Evolutionary conservation across 208 protist species (phyloP).

Genomic region (Acanthamoeba royreba): DNA sequence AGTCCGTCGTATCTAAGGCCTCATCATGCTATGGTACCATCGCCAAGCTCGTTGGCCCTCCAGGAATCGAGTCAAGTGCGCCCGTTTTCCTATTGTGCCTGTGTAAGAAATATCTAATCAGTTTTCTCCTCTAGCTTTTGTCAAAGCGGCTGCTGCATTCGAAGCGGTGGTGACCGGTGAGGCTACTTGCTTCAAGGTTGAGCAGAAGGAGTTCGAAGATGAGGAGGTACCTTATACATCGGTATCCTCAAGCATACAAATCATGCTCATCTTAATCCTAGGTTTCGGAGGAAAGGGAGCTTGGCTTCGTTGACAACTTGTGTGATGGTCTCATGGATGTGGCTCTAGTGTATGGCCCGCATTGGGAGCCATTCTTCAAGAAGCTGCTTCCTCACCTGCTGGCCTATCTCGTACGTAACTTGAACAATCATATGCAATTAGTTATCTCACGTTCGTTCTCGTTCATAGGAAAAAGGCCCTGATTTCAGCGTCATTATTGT

Average conservation of each 20-base stretch:
- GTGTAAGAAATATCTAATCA: not conserved
- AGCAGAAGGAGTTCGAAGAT: conserved; percentile 1
- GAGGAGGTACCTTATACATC: not conserved
- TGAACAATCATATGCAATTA: not conserved
- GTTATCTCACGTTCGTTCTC: not conserved
- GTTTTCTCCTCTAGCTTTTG: not conserved
- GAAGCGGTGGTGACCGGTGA: not conserved
- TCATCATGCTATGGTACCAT: not conserved
- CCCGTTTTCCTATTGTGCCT: not conserved
- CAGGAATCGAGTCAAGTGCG: not conserved
- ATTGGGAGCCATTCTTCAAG: conserved; percentile 11
- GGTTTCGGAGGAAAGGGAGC: conserved; percentile 4
- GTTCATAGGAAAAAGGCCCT: not conserved
- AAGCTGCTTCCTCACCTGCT: not conserved
- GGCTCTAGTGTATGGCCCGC: not conserved
- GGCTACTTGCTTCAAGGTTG: conserved; percentile 9
- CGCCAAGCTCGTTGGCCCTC: not conserved
- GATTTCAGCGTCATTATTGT: not conserved
- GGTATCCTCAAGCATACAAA: too few relatives aligned
- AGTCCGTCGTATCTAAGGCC: not conserved
- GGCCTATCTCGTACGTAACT: not conserved
- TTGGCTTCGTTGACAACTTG: not conserved
- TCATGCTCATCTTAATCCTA: not conserved
- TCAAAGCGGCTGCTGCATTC: not conserved
- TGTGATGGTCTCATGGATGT: not conserved